A percentile compares a stretch with the other conserved stretches of the same genome.
These are phyloP conservation scores for Fraxinus greggii DNA, from an alignment of 305 asterid genomes.

Conservation along the genomic window DNA sequence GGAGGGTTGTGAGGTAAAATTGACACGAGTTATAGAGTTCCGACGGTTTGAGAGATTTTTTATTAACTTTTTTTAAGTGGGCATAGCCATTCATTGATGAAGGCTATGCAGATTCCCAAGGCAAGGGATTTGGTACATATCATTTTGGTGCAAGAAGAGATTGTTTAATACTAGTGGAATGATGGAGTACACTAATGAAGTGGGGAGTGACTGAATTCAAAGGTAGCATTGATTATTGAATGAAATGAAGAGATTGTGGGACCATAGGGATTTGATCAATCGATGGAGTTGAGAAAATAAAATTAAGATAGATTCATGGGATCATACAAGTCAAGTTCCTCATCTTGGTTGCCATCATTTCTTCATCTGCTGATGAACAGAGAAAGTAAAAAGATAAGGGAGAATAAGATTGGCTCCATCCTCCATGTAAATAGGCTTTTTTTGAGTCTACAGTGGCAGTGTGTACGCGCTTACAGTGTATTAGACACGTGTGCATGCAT, in stretches of 20 bases:
- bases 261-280: slow-evolving; percentile 26
- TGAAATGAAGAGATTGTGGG: slow-evolving; percentile 43
- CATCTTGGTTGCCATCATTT: slow-evolving; percentile 31
- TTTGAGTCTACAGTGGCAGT: slow-evolving; percentile 41
- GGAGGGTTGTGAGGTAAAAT: slow-evolving; percentile 41
- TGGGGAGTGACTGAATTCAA: slow-evolving; percentile 55
- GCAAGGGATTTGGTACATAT: slow-evolving; percentile 65
- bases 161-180: slow-evolving; percentile 39
- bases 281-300: slow-evolving; percentile 26
- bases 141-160: slow-evolving; percentile 38
- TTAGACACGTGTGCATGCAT: slow-evolving; percentile 46
- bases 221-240: slow-evolving; percentile 46
- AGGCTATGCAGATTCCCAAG: slow-evolving; percentile 83
- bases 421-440: slow-evolving; percentile 15
- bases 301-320: slow-evolving; percentile 4
- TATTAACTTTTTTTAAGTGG: slow-evolving; percentile 27
- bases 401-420: slow-evolving; percentile 8
- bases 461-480: slow-evolving; percentile 37
- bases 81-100: slow-evolving; percentile 38
- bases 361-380: slow-evolving; percentile 13
- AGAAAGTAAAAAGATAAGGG: background rate
- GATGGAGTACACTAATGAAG: slow-evolving; percentile 30
- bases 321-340: slow-evolving; percentile 37
- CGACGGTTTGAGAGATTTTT: slow-evolving; percentile 29
- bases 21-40: slow-evolving; percentile 48